Evolutionary conservation across 176 grass and related monocot genomes (phyloP), one percentile per base, ranked within the genome.

Genomic region (Alopecurus myosuroides): DNA sequence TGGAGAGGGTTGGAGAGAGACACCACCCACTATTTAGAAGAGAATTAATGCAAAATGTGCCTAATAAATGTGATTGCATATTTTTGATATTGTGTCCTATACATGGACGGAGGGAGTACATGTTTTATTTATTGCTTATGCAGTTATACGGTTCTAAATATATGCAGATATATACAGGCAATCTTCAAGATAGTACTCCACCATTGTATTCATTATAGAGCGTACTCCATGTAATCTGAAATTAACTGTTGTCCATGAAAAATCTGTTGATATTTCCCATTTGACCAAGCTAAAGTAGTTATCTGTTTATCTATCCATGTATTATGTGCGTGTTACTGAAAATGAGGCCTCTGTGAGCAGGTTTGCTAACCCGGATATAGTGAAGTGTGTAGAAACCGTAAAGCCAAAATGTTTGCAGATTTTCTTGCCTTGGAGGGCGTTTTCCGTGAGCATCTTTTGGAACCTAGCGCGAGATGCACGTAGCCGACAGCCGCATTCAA

Each of bases 401-500:
- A 77, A 28, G 34, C 53, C 4, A 78, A 78, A 57, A 61, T 78
- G 25, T 29, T 15, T 62, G 39, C 18, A 60, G 15, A 20, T 79
- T 48, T 46, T 17, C 12, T 8, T 11, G 9, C 31, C 63, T 67
- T 37, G 50, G 44, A 12, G 40, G 49, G 17, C 39, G 17, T 82
- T 70, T 83, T 41, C 30, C 34, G 40, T 74, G 82, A 80, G 23
- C 17, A 69, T 80, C 29, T 67, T 35, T 37, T 58, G 82, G 82
- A 76, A 40, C 0, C 49, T 77, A 70, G 58, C 36, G 4, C 14
- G 1, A 73, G 51, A 40, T 12, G 40, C 81, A 74, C 8, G 69
- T 36, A 76, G 42, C 42, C 66, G 67, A 82, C 74, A 55, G 8
- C 35, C 84, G 46, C 79, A 58, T 42, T 82, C 18, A 63, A 81